Percentiles rank a stretch among this genome's conserved stretches.
Conservation (phyloP, 768 basidiomycete species). For the Dacryopinax primogenitus region DNA sequence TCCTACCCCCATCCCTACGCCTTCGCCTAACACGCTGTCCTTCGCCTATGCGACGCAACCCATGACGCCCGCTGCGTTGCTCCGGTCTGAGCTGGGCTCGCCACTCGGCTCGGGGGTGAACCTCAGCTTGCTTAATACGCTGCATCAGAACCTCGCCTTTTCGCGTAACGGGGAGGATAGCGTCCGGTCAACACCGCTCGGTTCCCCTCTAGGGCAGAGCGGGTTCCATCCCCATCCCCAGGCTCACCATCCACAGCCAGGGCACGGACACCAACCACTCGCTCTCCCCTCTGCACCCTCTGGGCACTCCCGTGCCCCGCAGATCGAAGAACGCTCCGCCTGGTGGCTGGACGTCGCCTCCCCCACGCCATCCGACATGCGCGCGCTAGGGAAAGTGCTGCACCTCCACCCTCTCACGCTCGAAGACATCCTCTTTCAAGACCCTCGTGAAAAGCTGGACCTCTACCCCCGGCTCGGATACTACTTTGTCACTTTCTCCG, state of each 20-base stretch:
- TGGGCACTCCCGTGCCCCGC: background rate
- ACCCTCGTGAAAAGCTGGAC: constrained; percentile 85
- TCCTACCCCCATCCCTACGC: background rate
- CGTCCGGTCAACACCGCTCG: background rate
- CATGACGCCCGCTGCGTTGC: background rate
- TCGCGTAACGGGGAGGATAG: background rate
- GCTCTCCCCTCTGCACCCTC: background rate
- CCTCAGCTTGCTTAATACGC: background rate
- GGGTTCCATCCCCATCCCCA: background rate
- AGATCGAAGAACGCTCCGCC: constrained; percentile 25
- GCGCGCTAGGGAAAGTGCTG: constrained; percentile 71
- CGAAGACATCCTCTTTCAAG: constrained; percentile 85
- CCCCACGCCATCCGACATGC: constrained; percentile 78
- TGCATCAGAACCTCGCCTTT: background rate
- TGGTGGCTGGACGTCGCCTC: constrained; percentile 90
- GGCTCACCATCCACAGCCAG: background rate
- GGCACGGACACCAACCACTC: background rate
- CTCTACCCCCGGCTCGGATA: constrained; percentile 78
- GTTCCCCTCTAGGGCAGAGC: background rate
- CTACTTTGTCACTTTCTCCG: constrained; percentile 78
- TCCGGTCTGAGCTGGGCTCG: background rate
- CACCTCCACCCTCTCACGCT: constrained; percentile 85
- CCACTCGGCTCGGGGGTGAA: background rate
- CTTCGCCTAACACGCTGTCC: background rate
- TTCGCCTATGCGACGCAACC: background rate